Percentiles rank a stretch among this genome's conserved stretches.
phyloP scores from a whole-genome alignment of 495 filamentous ascomycete genomes.

The Penicillium macrosclerotiorum region DNA sequence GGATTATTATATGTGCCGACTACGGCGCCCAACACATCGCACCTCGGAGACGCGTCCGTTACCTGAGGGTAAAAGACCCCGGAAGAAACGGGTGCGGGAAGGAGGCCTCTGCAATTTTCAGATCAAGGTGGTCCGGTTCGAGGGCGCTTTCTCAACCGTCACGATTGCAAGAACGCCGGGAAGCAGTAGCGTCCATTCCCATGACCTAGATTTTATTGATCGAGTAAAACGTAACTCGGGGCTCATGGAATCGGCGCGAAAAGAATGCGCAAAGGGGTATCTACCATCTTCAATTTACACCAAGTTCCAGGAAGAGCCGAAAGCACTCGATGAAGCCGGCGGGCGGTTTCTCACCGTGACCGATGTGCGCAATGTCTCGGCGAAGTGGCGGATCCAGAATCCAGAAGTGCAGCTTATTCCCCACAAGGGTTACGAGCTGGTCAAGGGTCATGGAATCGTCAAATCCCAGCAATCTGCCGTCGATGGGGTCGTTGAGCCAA shows the following conservation, averaged over 20 bases:
- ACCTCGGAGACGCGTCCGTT: conserved; percentile 44
- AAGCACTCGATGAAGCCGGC: conserved; percentile 47
- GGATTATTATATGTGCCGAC: conserved; percentile 53
- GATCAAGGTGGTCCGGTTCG: conserved; percentile 50
- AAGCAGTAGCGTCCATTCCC: conserved; percentile 43
- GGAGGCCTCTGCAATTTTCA: conserved; percentile 52
- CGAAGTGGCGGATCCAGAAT: conserved; percentile 52
- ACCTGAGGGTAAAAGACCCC: conserved; percentile 50
- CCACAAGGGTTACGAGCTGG: conserved; percentile 52
- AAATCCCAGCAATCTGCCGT: conserved; percentile 26
- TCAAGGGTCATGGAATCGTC: conserved; percentile 51
- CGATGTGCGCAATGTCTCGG: conserved; percentile 51
- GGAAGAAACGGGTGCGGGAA: conserved; percentile 50
- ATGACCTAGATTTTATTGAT: conserved; percentile 52
- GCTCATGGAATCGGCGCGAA: conserved; percentile 50
- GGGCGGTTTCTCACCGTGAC: conserved; percentile 50
- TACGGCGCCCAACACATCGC: conserved; percentile 44
- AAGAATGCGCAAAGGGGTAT: conserved; percentile 51
- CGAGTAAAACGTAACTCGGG: conserved; percentile 52
- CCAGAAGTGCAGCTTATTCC: conserved; percentile 45
- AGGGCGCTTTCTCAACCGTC: conserved; percentile 46
- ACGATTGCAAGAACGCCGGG: conserved; percentile 42
- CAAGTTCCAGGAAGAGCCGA: conserved; percentile 48
- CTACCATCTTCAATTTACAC: conserved; percentile 52
- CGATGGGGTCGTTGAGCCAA: conserved; percentile 11